Evolutionary conservation across 1,284 basidiomycete genomes (phyloP), one percentile per base, ranked within the genome.

Genomic region (Phlebopus sp.): DNA sequence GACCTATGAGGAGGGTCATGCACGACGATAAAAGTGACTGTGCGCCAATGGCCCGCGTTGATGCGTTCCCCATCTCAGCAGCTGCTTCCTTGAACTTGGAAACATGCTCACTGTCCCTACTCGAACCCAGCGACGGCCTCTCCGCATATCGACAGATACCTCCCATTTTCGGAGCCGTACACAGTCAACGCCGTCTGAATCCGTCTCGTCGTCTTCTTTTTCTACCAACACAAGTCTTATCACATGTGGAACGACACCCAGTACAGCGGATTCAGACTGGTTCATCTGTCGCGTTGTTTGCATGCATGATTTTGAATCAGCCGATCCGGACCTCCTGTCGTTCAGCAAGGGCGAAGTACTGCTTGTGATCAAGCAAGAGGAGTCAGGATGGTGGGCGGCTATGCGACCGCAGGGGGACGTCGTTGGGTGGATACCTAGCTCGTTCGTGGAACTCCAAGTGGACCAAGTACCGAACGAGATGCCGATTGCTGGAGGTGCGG

Each of bases 351-450:
- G 80, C 52, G 86, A 89, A 53, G 75, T 88, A 10, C 66, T 90
- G 25, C 75, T 79, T 25, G 71, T 90, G 42, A 71, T 89, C 35
- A 80, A 79, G 63, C 72, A 76, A 60, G 84, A 88, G 62, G 72
- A 75, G n/a, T 78, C 79, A 4, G 86, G 87, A 6, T 89, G 86
- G 86, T 89, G 85, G 84, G 86, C 84, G 23, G 87, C 86, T 25
- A 75, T 84, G 63, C 73, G 78, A n/a, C 68, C 67, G 8, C 74
- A 75, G 36, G 72, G 71, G 9, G 68, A 74, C 44, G 64, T 65
- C 31, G 73, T 86, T 36, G 85, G 86, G 42, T 90, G 87, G 86
- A 80, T 90, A 53, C 86, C 86, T 9, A 69, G 74, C 51, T 76
- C 78, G 1, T 84, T 76, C 57, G 77, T 84, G 3, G 63, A 60